Conservation (phyloP, 1,284 basidiomycete species). For the Pseudozyma thailandica region DNA sequence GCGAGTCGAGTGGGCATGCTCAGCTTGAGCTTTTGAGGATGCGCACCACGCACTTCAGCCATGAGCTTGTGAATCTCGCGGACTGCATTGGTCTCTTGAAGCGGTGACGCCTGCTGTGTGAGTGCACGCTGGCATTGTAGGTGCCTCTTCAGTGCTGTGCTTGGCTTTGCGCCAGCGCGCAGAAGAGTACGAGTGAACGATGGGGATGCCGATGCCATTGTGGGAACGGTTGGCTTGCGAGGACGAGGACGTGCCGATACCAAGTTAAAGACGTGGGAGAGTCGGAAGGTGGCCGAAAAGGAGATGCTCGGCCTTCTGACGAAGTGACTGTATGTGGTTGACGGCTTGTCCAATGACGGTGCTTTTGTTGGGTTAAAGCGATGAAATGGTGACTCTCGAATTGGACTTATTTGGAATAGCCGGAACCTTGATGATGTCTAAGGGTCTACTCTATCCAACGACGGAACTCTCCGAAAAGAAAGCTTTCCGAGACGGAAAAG, state of each 20-base stretch:
- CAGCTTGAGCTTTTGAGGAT: conserved; percentile 47
- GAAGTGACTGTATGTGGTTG: too few species aligned
- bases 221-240: not conserved
- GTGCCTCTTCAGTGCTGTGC: not conserved
- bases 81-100: conserved; percentile 51
- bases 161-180: conserved; percentile 6
- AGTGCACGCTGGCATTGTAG: conserved; percentile 9
- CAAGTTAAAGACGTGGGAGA: not conserved
- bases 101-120: conserved; percentile 39
- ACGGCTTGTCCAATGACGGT: too few species aligned
- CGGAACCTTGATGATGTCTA: too few species aligned
- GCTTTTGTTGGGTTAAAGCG: too few species aligned
- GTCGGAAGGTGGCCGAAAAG: not conserved
- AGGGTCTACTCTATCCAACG: too few species aligned
- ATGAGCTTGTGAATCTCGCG: conserved; percentile 49
- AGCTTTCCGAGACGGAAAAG: too few species aligned
- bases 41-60: conserved; percentile 39
- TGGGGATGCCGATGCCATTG: conserved; percentile 15
- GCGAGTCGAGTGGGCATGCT: conserved; percentile 50
- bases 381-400: too few species aligned
- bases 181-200: conserved; percentile 9
- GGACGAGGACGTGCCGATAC: too few species aligned
- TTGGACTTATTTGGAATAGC: too few species aligned
- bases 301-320: too few species aligned
- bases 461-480: too few species aligned